phyloP scores from a whole-genome alignment of 345 rosid genomes.

The Microthlaspi erraticum region DNA sequence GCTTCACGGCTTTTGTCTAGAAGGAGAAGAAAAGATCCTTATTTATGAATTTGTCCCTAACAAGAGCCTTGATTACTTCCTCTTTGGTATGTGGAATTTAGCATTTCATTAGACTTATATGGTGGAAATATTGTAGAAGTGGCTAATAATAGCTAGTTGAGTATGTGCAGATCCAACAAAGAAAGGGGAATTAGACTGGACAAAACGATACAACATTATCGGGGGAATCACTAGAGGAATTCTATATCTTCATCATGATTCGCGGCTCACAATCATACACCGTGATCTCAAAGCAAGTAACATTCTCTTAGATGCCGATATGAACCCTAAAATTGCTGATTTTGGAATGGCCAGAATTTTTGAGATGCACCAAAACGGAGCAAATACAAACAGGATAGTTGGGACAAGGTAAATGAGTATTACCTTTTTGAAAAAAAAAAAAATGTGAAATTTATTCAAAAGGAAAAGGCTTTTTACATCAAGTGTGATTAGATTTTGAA shows the following conservation, averaged over 20 bases:
- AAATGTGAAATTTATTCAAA: too few species aligned
- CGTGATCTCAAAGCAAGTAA: background rate
- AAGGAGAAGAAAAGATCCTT: conserved; percentile 4
- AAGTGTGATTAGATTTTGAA: too few species aligned
- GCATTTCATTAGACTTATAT: background rate
- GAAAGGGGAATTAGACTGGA: background rate
- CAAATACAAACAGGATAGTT: background rate
- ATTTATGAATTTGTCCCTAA: conserved; percentile 3
- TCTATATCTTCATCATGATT: conserved; percentile 1
- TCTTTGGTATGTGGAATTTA: conserved; percentile 6
- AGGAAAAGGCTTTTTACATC: too few species aligned
- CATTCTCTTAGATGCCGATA: background rate
- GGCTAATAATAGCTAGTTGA: background rate
- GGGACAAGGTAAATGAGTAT: background rate
- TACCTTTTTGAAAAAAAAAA: too few species aligned
- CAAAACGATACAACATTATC: background rate
- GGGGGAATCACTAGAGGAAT: background rate
- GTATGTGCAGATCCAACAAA: background rate
- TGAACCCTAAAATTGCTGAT: background rate
- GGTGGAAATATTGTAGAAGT: background rate
- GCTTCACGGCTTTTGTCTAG: background rate
- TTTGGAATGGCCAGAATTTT: background rate
- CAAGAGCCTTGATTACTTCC: background rate
- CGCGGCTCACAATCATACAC: background rate
- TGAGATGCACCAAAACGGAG: background rate